phyloP scores from a whole-genome alignment of 768 basidiomycete genomes.

The Leccinum fibrillosum region DNA sequence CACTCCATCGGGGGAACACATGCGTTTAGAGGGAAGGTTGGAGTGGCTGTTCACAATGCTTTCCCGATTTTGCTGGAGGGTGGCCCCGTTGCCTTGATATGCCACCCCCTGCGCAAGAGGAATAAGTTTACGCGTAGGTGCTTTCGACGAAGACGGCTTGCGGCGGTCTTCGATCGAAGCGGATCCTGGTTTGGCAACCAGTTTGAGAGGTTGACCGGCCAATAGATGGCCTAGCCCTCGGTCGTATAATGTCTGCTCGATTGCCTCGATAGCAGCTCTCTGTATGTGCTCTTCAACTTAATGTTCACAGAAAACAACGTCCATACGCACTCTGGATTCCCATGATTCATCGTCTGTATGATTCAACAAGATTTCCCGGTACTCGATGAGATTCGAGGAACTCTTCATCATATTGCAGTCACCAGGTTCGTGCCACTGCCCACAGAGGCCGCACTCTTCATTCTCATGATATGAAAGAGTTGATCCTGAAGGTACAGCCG shows the following conservation, averaged over 20 bases:
- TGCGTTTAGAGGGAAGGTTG: conserved; percentile 33
- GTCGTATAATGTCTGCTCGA: conserved; percentile 58
- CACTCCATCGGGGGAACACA: conserved; percentile 28
- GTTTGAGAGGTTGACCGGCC: conserved; percentile 60
- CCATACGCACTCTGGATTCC: conserved; percentile 53
- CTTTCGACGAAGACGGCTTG: conserved; percentile 1
- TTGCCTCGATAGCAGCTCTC: conserved; percentile 64
- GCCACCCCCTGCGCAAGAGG: not conserved
- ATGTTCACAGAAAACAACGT: not conserved
- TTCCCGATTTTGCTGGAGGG: not conserved
- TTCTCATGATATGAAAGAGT: conserved; percentile 4
- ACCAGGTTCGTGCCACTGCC: conserved; percentile 44
- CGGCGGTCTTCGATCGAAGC: not conserved
- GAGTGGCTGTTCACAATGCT: not conserved
- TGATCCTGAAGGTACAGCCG: conserved; percentile 1
- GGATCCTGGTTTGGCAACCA: conserved; percentile 37
- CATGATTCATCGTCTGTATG: conserved; percentile 65
- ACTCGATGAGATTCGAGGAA: conserved; percentile 66
- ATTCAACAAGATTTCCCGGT: conserved; percentile 61
- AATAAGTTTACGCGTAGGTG: not conserved
- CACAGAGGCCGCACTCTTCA: conserved; percentile 61
- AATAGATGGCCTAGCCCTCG: conserved; percentile 58
- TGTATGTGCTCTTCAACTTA: conserved; percentile 26
- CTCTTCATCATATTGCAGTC: conserved; percentile 62
- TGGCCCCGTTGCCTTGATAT: not conserved